phyloP scores from a whole-genome alignment of 2,329 filamentous ascomycete genomes.

The Talaromyces sp. region DNA sequence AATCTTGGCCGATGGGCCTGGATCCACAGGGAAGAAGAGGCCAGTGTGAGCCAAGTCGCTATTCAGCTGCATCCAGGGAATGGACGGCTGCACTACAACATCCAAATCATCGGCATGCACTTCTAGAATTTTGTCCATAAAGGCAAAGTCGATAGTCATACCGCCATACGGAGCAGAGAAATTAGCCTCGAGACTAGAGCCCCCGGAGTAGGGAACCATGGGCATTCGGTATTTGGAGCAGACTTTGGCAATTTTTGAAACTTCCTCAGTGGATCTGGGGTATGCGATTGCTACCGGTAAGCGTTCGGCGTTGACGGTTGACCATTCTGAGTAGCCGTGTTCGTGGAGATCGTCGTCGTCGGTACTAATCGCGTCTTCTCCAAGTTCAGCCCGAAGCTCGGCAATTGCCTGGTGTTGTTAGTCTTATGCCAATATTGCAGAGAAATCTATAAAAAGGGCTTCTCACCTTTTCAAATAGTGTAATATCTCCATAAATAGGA shows the following conservation, averaged over 20 bases:
- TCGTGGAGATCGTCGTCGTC: conserved; percentile 62
- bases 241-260: conserved; percentile 62
- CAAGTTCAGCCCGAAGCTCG: conserved; percentile 53
- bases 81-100: conserved; percentile 82
- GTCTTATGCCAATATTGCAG: too few relatives aligned
- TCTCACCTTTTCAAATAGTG: conserved; percentile 38
- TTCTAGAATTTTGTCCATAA: conserved; percentile 78
- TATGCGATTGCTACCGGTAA: conserved; percentile 65
- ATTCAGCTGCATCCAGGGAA: conserved; percentile 91
- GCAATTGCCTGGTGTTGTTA: conserved; percentile 49
- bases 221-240: conserved; percentile 78
- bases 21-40: conserved; percentile 88
- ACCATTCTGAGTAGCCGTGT: conserved; percentile 70
- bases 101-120: conserved; percentile 89
- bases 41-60: conserved; percentile 68
- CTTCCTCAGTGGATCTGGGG: conserved; percentile 62
- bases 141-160: conserved; percentile 82
- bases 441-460: too few relatives aligned
- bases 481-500: conserved; percentile 38
- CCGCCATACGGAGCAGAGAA: conserved; percentile 84
- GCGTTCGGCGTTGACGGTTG: conserved; percentile 61
- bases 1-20: conserved; percentile 62
- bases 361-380: conserved; percentile 59
- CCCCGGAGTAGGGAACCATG: conserved; percentile 82
- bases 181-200: conserved; percentile 82